Conservation (phyloP, 2,329 filamentous ascomycete genomes). For the Nemania sp. region DNA sequence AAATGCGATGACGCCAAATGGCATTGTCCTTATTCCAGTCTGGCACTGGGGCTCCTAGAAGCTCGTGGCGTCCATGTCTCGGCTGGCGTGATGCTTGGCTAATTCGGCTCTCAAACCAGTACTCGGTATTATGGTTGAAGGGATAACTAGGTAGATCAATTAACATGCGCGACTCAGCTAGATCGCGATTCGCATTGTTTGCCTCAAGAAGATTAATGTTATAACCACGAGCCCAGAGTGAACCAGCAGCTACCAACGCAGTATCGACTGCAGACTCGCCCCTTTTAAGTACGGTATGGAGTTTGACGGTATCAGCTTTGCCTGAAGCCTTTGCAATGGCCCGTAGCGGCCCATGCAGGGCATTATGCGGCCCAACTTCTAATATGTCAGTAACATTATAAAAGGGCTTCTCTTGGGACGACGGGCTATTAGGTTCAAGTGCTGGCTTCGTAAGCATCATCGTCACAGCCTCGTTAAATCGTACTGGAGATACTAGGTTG, state of each 20-base stretch:
- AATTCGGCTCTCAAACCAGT: constrained; percentile 46
- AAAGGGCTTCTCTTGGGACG: neutral
- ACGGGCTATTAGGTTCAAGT: neutral
- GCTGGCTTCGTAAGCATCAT: constrained; percentile 17
- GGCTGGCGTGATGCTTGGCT: constrained; percentile 39
- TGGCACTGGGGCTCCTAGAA: constrained; percentile 44
- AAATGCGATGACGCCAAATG: constrained; percentile 46
- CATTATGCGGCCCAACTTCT: constrained; percentile 48
- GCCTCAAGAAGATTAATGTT: constrained; percentile 21
- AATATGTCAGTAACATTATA: constrained; percentile 36
- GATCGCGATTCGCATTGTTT: constrained; percentile 9
- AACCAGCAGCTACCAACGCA: constrained; percentile 32
- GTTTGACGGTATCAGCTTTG: constrained; percentile 20
- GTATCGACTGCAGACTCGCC: constrained; percentile 29
- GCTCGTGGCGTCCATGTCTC: constrained; percentile 41
- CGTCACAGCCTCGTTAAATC: constrained; percentile 36
- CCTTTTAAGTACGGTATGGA: constrained; percentile 36
- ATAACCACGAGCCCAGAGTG: constrained; percentile 37
- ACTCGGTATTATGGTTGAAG: constrained; percentile 43
- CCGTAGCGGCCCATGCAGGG: constrained; percentile 51
- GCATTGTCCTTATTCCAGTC: constrained; percentile 44
- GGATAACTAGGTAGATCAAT: constrained; percentile 45
- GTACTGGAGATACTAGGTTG: constrained; percentile 39
- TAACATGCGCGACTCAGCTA: constrained; percentile 27
- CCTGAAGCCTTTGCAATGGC: constrained; percentile 16